Evolutionary conservation across 371 early-diverging fungal species (phyloP), one percentile per base, ranked within the genome.

Genomic region (Funneliformis caledonium): DNA sequence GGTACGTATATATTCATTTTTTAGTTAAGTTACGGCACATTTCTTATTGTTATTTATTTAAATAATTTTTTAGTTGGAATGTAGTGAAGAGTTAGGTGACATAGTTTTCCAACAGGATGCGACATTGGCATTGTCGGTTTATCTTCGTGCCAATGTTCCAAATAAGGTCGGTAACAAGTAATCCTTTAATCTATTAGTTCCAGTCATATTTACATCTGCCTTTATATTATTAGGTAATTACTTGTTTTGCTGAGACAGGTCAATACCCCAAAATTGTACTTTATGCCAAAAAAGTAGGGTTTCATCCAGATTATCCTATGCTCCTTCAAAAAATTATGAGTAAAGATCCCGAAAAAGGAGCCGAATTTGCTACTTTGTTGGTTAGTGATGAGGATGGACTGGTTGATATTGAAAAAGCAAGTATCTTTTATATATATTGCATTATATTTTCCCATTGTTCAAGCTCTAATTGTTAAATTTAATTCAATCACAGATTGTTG

Each of bases 31-130:
- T 1, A 12, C 33, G 33, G 37, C 8, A 12, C 8, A 9, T 22
- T n/a, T 4, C 26, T 50, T 72, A 48, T 8, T 69, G 26, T 26
- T 59, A 16, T 26, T 45, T 52, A 19, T 72, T 45, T 12, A 19
- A 2, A 6, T 31, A 2, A 56, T 73, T 47, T 22, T 72, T 12
- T 76, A 81, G 85, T 89, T 99, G 8, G 94, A 95, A 82, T 98
- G 98, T 88, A 97, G 95, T 85, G 98, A 99, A 84, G 98, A 99
- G 82, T 89, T 99, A 26, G 99, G 99, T 82, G 99, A 99, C 83
- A 93, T 97, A 84, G 97, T 98, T 77, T 96, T 96, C 87, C 95
- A 92, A 80, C 91, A 93, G 78, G 99, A 99, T 83, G 84, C 90
- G 48, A 93, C 93, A n/a, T 87, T 98, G 76, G 98, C 98, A 0